These are phyloP conservation scores for Colletotrichum cereale DNA, from an alignment of 2,329 filamentous ascomycete species.

Conservation along the genomic window DNA sequence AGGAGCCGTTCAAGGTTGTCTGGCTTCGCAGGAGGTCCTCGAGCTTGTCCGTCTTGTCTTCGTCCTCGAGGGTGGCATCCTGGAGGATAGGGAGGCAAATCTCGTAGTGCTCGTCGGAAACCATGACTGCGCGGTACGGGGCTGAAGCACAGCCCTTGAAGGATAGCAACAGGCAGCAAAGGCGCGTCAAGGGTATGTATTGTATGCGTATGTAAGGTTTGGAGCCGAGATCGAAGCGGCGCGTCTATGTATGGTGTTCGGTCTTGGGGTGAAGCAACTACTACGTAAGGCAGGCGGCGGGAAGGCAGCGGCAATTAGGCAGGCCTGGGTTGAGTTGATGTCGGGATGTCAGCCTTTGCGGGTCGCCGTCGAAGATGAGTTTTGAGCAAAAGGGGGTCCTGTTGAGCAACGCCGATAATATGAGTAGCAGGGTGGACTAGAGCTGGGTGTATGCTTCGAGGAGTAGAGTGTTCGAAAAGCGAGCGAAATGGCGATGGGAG, in stretches of 20 bases:
- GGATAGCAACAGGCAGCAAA: constrained; percentile 23
- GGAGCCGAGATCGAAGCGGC: constrained; percentile 33
- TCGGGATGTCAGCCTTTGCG: constrained; percentile 33
- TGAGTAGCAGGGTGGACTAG: constrained; percentile 3
- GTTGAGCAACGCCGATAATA: constrained; percentile 17
- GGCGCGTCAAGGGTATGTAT: constrained; percentile 32
- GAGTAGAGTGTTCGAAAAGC: constrained; percentile 10
- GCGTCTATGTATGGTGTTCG: constrained; percentile 37
- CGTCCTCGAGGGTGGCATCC: constrained; percentile 85
- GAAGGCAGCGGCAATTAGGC: constrained; percentile 22
- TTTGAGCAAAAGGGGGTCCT: constrained; percentile 4
- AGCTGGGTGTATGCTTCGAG: constrained; percentile 7
- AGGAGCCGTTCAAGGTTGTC: constrained; percentile 79
- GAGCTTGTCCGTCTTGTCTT: constrained; percentile 90
- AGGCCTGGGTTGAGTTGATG: constrained; percentile 22
- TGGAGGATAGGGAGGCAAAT: constrained; percentile 90
- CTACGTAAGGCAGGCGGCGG: constrained; percentile 36
- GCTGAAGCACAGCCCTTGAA: constrained; percentile 23
- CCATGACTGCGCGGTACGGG: constrained; percentile 70
- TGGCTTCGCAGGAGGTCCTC: constrained; percentile 87
- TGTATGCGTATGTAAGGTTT: constrained; percentile 33
- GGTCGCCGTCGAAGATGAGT: neutral
- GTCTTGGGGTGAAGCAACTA: constrained; percentile 36
- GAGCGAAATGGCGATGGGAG: constrained; percentile 29
- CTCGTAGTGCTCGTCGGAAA: constrained; percentile 93